Percentiles rank a stretch among this genome's conserved stretches.
Conservation (phyloP, 2,329 filamentous ascomycete species). For the Talaromyces pinophilus region DNA sequence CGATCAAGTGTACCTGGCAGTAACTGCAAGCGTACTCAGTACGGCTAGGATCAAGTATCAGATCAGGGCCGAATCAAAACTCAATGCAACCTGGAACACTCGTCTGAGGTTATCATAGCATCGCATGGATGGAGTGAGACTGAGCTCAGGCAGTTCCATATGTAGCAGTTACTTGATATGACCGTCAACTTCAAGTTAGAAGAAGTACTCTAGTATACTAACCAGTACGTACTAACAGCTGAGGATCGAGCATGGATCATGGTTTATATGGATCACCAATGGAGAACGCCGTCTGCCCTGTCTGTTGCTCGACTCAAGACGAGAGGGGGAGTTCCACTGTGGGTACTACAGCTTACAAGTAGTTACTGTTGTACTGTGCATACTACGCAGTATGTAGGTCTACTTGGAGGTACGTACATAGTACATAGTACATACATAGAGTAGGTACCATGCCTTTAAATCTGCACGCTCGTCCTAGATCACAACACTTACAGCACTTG, state of each 20-base stretch:
- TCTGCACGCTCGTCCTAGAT: background rate
- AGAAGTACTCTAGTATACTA: background rate
- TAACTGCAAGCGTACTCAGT: no score
- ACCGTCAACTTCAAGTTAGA: background rate
- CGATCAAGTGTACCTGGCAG: background rate
- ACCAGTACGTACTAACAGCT: background rate
- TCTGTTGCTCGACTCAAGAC: conserved; percentile 11
- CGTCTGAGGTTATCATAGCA: background rate
- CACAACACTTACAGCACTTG: background rate
- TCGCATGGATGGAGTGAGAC: background rate
- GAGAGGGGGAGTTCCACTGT: conserved; percentile 12
- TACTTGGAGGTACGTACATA: background rate
- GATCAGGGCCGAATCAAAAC: conserved; percentile 1
- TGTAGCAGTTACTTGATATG: background rate
- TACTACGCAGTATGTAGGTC: background rate
- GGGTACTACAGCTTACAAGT: background rate
- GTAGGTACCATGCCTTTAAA: background rate
- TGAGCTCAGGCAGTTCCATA: conserved; percentile 1
- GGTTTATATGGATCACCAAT: conserved; percentile 15
- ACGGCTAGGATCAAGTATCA: background rate
- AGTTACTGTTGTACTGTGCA: background rate
- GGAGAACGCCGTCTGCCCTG: conserved; percentile 9
- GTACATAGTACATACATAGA: background rate
- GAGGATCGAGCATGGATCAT: conserved; percentile 12
- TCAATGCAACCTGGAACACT: conserved; percentile 13